These are phyloP conservation scores for Phytophthora ohioensis DNA, from an alignment of 352 stramenopile species.

Conservation along the genomic window DNA sequence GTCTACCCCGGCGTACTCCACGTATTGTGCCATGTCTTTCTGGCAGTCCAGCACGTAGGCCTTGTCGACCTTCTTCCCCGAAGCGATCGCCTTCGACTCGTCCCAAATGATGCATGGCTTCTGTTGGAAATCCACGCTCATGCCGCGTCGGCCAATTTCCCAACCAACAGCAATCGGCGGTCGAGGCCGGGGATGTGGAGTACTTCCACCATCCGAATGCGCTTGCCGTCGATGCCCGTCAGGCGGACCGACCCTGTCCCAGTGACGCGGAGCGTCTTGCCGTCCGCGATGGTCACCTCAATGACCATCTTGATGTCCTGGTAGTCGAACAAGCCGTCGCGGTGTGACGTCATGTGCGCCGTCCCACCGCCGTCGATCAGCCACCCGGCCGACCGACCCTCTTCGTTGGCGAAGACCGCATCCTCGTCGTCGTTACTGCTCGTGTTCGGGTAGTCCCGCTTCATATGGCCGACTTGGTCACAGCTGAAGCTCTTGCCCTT, in stretches of 20 bases:
- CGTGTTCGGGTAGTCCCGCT: no score
- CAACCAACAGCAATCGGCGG: slow-evolving; percentile 23
- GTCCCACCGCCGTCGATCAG: no score
- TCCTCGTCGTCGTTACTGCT: not conserved
- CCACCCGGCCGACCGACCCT: no score
- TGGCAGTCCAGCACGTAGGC: slow-evolving; percentile 28
- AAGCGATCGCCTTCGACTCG: slow-evolving; percentile 10
- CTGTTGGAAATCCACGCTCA: not conserved
- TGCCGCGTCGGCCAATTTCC: slow-evolving; percentile 7
- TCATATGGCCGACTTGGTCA: no score
- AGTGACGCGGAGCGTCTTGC: slow-evolving; percentile 11
- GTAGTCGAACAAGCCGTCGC: slow-evolving; percentile 15
- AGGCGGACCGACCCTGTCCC: slow-evolving; percentile 5
- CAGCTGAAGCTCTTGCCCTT: no score
- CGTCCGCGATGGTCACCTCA: slow-evolving; percentile 27
- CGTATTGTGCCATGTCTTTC: no score
- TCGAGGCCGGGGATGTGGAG: slow-evolving; percentile 25
- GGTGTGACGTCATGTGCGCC: slow-evolving; percentile 22
- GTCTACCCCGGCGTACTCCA: no score
- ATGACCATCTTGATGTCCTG: no score
- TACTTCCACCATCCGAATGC: slow-evolving; percentile 20
- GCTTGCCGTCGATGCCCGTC: not conserved
- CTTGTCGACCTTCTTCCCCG: slow-evolving; percentile 26
- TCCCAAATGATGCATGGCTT: slow-evolving; percentile 15
- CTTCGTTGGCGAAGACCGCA: not conserved